Percentiles rank a stretch among this genome's conserved stretches.
Evolutionary conservation across 208 protist genomes (phyloP).

Genomic region (Trypanosoma scelopori): DNA sequence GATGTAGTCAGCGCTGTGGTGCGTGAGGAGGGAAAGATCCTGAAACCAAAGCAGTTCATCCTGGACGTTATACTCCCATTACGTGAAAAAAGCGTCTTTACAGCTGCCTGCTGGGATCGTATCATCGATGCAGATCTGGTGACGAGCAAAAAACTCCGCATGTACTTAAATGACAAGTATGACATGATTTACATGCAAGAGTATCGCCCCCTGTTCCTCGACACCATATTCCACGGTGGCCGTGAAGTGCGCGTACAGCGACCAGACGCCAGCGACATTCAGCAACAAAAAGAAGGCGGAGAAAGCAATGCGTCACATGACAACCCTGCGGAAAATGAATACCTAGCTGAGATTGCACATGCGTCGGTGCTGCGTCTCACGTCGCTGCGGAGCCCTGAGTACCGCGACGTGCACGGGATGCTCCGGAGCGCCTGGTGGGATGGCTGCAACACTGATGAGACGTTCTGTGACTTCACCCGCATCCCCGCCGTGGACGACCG

Average conservation of each 20-base stretch:
- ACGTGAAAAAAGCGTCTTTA: conserved; percentile 19
- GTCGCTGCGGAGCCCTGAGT: conserved; percentile 46
- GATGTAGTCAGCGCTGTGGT: not conserved
- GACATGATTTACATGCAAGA: conserved; percentile 55
- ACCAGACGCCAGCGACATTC: not conserved
- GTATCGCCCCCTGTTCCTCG: conserved; percentile 45
- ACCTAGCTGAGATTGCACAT: conserved; percentile 37
- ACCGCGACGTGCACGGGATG: conserved; percentile 39
- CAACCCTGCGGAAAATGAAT: conserved; percentile 16
- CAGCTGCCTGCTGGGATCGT: conserved; percentile 29
- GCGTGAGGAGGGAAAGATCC: not conserved
- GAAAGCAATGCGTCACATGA: conserved; percentile 6
- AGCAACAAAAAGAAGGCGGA: not conserved
- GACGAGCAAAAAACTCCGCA: conserved; percentile 59
- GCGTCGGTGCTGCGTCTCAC: conserved; percentile 39
- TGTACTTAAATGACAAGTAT: conserved; percentile 75
- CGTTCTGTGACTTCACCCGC: not conserved
- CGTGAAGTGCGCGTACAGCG: not conserved
- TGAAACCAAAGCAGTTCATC: conserved; percentile 26
- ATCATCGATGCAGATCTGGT: conserved; percentile 44
- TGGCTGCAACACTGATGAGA: conserved; percentile 8
- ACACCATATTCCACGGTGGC: conserved; percentile 23
- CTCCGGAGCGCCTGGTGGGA: conserved; percentile 42
- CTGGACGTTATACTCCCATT: conserved; percentile 2
- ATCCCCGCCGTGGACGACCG: conserved; percentile 9